Evolutionary conservation across 1,284 basidiomycete species (phyloP).

Genomic region (Naganishia sp.): DNA sequence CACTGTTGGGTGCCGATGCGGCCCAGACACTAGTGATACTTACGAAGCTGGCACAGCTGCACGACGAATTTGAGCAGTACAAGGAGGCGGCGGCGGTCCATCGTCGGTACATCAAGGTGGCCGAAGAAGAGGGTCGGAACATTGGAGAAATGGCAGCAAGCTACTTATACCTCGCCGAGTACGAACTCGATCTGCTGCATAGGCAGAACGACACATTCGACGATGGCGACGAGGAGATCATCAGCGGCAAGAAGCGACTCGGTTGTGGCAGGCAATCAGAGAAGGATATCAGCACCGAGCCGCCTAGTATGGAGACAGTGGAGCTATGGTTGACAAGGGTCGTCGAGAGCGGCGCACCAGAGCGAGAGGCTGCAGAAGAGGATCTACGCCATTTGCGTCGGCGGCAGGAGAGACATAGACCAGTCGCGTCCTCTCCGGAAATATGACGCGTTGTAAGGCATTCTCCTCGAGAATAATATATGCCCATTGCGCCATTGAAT

Average conservation of each 20-base stretch:
- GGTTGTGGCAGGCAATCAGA: conserved; percentile 41
- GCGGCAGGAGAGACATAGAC: background rate
- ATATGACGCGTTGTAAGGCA: background rate
- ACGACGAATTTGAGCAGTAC: conserved; percentile 67
- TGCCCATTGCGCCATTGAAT: too few relatives aligned
- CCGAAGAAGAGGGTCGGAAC: conserved; percentile 62
- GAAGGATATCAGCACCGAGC: conserved; percentile 36
- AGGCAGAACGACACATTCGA: conserved; percentile 5
- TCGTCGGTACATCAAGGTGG: conserved; percentile 67
- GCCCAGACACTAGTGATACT: conserved; percentile 73
- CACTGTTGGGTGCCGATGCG: conserved; percentile 78
- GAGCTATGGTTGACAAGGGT: conserved; percentile 20
- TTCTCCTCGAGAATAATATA: too few relatives aligned
- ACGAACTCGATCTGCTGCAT: conserved; percentile 63
- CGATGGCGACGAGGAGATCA: conserved; percentile 60
- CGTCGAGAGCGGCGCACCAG: conserved; percentile 32
- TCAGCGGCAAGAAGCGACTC: conserved; percentile 51
- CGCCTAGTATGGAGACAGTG: conserved; percentile 15
- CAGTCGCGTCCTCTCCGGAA: background rate
- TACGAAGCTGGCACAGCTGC: conserved; percentile 70
- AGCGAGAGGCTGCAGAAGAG: conserved; percentile 34
- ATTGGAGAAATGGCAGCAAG: conserved; percentile 74
- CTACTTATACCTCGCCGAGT: conserved; percentile 75
- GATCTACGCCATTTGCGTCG: conserved; percentile 32
- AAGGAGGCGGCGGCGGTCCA: conserved; percentile 64